phyloP scores from a whole-genome alignment of 805 yeast genomes.

The Sugiyamaella valdiviana region DNA sequence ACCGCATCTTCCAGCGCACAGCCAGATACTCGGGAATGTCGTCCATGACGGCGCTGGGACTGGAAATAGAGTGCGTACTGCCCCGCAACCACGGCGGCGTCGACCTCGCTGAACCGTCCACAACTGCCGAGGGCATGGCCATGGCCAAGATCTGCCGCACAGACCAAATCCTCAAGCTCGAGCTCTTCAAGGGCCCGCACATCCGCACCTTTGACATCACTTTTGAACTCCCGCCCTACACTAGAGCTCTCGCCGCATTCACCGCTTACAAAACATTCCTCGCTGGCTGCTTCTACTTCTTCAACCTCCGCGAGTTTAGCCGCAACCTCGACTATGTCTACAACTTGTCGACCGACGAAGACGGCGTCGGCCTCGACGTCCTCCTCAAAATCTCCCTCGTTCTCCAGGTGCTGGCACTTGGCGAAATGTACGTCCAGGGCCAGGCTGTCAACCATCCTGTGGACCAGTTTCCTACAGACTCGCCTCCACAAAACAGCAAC shows the following conservation, averaged over 20 bases:
- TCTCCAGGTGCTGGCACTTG: constrained; percentile 20
- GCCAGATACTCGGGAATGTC: constrained; percentile 8
- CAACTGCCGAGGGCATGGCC: neutral
- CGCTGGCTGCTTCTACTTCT: constrained; percentile 21
- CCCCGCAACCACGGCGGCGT: constrained; percentile 5
- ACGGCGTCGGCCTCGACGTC: constrained; percentile 4
- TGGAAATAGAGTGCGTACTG: constrained; percentile 12
- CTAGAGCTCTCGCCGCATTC: constrained; percentile 14
- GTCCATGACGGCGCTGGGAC: constrained; percentile 15
- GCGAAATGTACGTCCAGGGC: constrained; percentile 21
- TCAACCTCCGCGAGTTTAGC: constrained; percentile 16
- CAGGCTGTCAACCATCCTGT: no score
- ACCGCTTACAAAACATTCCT: constrained; percentile 14
- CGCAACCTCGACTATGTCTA: constrained; percentile 13
- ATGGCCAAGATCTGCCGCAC: neutral
- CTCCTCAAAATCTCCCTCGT: constrained; percentile 15
- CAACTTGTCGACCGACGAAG: neutral
- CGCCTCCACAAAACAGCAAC: no score
- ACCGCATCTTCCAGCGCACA: neutral
- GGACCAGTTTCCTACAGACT: no score
- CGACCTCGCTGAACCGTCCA: neutral
- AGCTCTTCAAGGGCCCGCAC: neutral
- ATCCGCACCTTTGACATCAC: constrained; percentile 2
- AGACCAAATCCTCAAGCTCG: neutral
- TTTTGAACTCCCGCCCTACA: constrained; percentile 17